Percentiles rank a stretch among this genome's conserved stretches.
Evolutionary conservation across 192 early-diverging fungal species (phyloP).

Genomic region (Podila epigama): DNA sequence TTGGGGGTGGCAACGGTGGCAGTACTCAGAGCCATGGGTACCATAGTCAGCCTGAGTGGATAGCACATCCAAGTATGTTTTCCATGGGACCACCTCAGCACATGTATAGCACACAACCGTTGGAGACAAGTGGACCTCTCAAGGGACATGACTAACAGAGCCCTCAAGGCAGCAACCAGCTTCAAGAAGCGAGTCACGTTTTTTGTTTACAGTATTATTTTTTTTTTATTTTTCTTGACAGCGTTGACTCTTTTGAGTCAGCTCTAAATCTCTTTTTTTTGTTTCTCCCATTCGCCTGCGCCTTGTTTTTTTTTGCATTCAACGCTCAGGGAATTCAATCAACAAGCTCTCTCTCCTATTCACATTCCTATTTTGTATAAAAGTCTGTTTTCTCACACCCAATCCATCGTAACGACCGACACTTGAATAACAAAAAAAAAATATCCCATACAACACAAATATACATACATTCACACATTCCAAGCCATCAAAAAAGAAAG

Average conservation of each 20-base stretch:
- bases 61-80: slow-evolving; percentile 27
- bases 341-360: no score
- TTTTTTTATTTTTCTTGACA: no score
- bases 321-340: no score
- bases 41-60: slow-evolving; percentile 32
- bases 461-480: not conserved
- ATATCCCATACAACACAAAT: not conserved
- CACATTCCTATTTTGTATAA: not conserved
- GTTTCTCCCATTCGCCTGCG: not conserved
- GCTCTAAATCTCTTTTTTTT: no score
- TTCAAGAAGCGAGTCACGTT: no score
- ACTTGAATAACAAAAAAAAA: not conserved
- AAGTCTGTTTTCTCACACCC: not conserved
- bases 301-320: no score
- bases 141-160: no score
- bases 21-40: slow-evolving; percentile 14
- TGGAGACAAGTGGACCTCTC: no score
- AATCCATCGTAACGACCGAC: slow-evolving; percentile 1
- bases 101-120: not conserved
- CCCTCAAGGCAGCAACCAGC: no score
- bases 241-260: not conserved
- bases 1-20: no score
- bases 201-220: no score
- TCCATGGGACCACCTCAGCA: slow-evolving; percentile 30
- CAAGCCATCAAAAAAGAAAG: slow-evolving; percentile 10